A percentile compares a stretch with the other conserved stretches of the same genome.
Evolutionary conservation across 2,329 filamentous ascomycete genomes (phyloP).

Genomic region (Capronia coronata): DNA sequence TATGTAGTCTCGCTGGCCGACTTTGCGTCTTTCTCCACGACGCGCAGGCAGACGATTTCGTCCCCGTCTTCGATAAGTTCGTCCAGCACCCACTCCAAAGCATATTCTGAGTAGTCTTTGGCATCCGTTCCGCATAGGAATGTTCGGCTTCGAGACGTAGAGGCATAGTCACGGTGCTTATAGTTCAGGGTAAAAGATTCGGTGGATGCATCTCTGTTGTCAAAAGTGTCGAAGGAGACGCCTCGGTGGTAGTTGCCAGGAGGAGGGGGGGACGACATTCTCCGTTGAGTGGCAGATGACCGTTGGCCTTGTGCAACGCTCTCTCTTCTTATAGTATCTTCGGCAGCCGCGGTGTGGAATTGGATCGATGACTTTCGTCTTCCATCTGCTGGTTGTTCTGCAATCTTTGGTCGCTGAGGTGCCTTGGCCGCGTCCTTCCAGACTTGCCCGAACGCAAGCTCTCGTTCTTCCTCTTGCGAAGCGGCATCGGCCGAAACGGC

Average conservation of each 20-base stretch:
- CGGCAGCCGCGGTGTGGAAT: slow-evolving; percentile 27
- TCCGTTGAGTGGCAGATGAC: slow-evolving; percentile 17
- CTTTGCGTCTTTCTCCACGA: slow-evolving; percentile 75
- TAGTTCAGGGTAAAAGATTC: slow-evolving; percentile 76
- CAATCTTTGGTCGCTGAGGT: slow-evolving; percentile 13
- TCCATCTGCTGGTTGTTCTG: slow-evolving; percentile 10
- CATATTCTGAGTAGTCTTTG: slow-evolving; percentile 86
- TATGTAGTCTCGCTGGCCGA: slow-evolving; percentile 55
- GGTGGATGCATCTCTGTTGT: slow-evolving; percentile 59
- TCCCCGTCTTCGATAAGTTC: slow-evolving; percentile 90
- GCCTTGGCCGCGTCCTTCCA: slow-evolving; percentile 24
- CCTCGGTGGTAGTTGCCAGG: slow-evolving; percentile 57
- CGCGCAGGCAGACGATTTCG: slow-evolving; percentile 82
- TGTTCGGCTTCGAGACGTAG: slow-evolving; percentile 71
- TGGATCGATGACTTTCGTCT: slow-evolving; percentile 27
- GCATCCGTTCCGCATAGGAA: slow-evolving; percentile 89
- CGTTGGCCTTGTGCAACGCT: slow-evolving; percentile 22
- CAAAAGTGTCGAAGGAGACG: slow-evolving; percentile 70
- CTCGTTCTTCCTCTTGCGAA: slow-evolving; percentile 22
- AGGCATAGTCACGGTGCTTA: slow-evolving; percentile 79
- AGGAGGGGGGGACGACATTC: slow-evolving; percentile 37
- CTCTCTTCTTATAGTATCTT: slow-evolving; percentile 28
- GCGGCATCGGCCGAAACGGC: not conserved
- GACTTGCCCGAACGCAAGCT: slow-evolving; percentile 25
- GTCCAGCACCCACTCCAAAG: slow-evolving; percentile 84